Conservation (phyloP, 83 land plant genomes). For the Thuja plicata region DNA sequence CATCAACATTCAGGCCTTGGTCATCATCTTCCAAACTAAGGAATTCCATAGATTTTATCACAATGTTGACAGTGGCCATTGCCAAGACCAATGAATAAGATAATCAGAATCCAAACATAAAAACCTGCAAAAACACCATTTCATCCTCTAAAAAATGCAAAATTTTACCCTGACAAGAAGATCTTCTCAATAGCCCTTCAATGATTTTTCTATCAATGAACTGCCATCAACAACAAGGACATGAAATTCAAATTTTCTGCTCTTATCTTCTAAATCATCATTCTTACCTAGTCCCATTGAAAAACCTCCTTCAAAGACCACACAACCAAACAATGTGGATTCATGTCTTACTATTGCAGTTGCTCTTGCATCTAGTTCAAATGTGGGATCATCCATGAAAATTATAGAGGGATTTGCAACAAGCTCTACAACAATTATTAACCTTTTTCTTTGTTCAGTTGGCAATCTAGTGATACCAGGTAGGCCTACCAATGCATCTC, state of each 20-base stretch:
- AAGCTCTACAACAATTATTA: slow-evolving; percentile 28
- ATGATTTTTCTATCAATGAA: slow-evolving; percentile 19
- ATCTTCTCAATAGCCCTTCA: slow-evolving; percentile 17
- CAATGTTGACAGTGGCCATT: slow-evolving; percentile 6
- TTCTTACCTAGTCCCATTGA: background rate
- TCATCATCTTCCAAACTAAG: slow-evolving; percentile 2
- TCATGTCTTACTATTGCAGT: no score
- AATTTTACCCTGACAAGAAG: slow-evolving; percentile 17
- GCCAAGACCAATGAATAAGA: background rate
- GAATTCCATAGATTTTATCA: background rate
- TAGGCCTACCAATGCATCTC: slow-evolving; percentile 7
- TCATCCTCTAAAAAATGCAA: background rate
- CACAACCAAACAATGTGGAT: background rate
- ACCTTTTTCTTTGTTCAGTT: slow-evolving; percentile 77
- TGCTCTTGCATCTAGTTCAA: no score
- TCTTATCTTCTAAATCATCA: background rate
- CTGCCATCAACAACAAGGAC: slow-evolving; percentile 28
- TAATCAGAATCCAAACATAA: background rate
- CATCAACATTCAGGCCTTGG: background rate
- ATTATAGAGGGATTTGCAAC: no score
- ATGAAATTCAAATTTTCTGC: background rate
- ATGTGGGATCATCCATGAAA: no score
- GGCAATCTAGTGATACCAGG: slow-evolving; percentile 76
- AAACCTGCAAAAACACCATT: background rate
- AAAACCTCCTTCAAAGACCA: background rate